Base-by-base conservation (phyloP, 345 rosid species). In the Citrus cavaleriei region DNA sequence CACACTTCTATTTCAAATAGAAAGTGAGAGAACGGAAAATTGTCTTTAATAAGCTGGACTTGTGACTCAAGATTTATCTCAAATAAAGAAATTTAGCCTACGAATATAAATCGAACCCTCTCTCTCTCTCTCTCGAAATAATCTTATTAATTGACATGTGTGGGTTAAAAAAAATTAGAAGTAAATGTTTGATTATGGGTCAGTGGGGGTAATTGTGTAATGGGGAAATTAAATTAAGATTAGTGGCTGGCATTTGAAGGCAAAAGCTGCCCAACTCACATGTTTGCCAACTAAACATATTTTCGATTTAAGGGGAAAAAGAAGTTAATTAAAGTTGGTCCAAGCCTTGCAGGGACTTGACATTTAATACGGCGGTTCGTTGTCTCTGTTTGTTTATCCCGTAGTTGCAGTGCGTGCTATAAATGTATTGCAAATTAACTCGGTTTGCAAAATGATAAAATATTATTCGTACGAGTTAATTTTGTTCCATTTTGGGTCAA, bases 201-300 rank as follows among this genome's bases (percentile, higher is more conserved):
- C 3, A 18, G 71, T n/a, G 71, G 34, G 22, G 46, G 35, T 7
- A 34, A 24, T 5, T 54, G 46, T 34, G 46, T 35, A 70, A 19
- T 40, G 77, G 27, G 38, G 21, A 22, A 9, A 46, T 10, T 70
- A 63, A 32, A 49, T 78, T 18, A 32, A 49, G 58, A 13, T 54
- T 10, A n/a, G 8, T 73, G 78, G 59, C 28, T 49, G 55, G 25
- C 37, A 62, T 76, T 72, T 37, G 30, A 38, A 77, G 74, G 81
- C 86, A 83, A 86, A 85, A 76, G 87, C 88, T 83, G 87, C 81
- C 38, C 10, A 70, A 16, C 22, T 73, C 91, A 88, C 91, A 82
- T 85, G 89, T 78, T 83, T 82, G 88, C 87, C 91, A 86, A 81
- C 89, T 42, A 80, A 79, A 81, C 80, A 32, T n/a, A 32, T 35